Base-by-base conservation (phyloP, 495 filamentous ascomycete species). In the Stereocaulon alpinum region DNA sequence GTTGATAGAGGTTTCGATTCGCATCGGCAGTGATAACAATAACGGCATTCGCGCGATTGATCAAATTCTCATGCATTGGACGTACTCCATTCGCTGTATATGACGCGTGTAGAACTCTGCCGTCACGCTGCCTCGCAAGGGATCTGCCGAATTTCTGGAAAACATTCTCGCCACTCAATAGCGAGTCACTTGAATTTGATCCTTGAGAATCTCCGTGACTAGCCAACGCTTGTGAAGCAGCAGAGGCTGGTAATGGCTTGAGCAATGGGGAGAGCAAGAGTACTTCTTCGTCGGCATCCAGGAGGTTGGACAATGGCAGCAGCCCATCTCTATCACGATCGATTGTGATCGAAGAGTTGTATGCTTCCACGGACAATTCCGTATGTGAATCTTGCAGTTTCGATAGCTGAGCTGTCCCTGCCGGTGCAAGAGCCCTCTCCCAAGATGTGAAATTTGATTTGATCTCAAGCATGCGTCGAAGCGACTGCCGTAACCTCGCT, bases 81-180 rank as follows among this genome's bases (percentile, higher is more conserved):
- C 90, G 80, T 11, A 95, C 84, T 18, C 90, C 90, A 64, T 93
- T 92, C 2, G 89, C 84, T 0, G 90, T 95, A 69, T 95, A 95
- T 0, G 89, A 94, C 1, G 90, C 94, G 68, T 95, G 90, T 34
- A 95, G 72, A 15, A 95, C 81, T 63, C 90, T 85, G 0, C 89
- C 89, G 61, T 83, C 86, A 12, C 90, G 72, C 62, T 91, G 87
- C 40, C 90, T 80, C 6, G 90, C 89, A 4, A 95, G 74, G 3
- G 87, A 88, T 61, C 87, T 74, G 1, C 90, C 90, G 2, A 95
- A 73, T 67, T 92, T 89, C 60, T 87, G 79, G 65, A 95, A 95
- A 0, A 95, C 86, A 34, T 85, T 84, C 69, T 95, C 90, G 45
- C 89, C 90, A 64, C 85, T 91, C 80, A 92, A 84, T 22, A 92